Evolutionary conservation across 352 stramenopile genomes (phyloP), one percentile per base, ranked within the genome.

Genomic region (Pythium grandisporangium): DNA sequence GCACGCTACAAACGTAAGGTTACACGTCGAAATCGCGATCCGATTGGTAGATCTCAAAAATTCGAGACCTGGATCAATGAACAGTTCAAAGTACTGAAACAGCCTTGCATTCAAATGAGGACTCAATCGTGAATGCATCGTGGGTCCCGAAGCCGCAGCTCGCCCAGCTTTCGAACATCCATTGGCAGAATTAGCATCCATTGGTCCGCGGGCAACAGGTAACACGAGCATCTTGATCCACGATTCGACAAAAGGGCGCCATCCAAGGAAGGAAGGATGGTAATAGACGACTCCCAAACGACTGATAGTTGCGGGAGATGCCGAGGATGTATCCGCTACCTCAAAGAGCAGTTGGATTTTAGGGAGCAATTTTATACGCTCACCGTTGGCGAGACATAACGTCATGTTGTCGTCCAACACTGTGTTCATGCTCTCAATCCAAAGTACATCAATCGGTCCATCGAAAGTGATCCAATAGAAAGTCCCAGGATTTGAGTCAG

Each of bases 271-370:
- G 6, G 50, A 55, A 0, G 55, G 54, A 23, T 79, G 65, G 43
- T 96, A 94, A 53, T 96, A 97, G 6, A 97, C 68, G 20, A 97
- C 83, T 26, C 89, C 90, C 10, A 96, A 73, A 2, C 87, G 77
- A 34, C 80, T 96, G 7, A 97, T 87, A 13, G 90, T 97, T 8
- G 91, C 91, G 3, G 91, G 91, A 1, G 84, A 96, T 4, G 91
- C 91, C 4, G 85, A 87, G 4, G 68, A 66, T 1, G 95, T 85
- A 54, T 97, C 87, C 16, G 78, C 68, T 2, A 96, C 87, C 61
- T 97, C 91, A 51, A 97, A 97, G 2, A 97, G 42, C 52, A 96
- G 69, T 40, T 96, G 92, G 53, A 97, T 97, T 24, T 61, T 68
- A 0, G 60, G 70, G 10, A 89, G 45, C 16, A 96, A 58, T 40